Conservation (phyloP, 495 filamentous ascomycete genomes). For the Pyrenula aspistea region DNA sequence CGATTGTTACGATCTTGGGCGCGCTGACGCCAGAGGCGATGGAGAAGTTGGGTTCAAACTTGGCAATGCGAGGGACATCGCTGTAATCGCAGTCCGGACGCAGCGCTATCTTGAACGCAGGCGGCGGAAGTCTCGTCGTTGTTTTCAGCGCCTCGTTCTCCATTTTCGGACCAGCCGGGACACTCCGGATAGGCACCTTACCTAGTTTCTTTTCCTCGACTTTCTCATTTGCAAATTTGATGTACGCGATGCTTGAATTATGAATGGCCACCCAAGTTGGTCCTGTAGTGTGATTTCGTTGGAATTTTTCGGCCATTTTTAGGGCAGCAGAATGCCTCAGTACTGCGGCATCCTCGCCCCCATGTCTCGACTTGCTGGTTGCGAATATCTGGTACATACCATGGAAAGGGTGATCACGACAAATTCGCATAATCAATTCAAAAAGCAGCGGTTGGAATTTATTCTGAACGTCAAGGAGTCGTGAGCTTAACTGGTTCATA, state of each 20-base stretch:
- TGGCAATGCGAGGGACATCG: conserved; percentile 54
- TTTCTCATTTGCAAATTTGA: conserved; percentile 55
- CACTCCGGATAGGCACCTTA: conserved; percentile 48
- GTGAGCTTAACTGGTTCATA: conserved; percentile 93
- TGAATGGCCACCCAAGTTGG: conserved; percentile 54
- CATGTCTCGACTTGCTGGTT: conserved; percentile 50
- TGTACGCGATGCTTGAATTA: conserved; percentile 61
- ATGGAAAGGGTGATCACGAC: conserved; percentile 86
- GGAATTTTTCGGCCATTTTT: conserved; percentile 48
- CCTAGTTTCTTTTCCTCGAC: conserved; percentile 52
- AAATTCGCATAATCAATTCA: conserved; percentile 64
- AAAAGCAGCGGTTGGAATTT: conserved; percentile 67
- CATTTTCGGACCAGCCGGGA: conserved; percentile 40
- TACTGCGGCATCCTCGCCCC: conserved; percentile 59
- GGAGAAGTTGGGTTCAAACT: conserved; percentile 57
- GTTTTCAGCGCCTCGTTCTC: conserved; percentile 34
- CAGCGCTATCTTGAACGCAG: conserved; percentile 76
- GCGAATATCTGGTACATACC: conserved; percentile 93
- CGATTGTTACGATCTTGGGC: conserved; percentile 78
- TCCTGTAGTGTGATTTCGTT: conserved; percentile 28
- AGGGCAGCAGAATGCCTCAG: conserved; percentile 62
- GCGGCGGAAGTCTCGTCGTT: conserved; percentile 61
- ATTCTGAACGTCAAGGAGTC: conserved; percentile 55
- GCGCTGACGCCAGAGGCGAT: conserved; percentile 85
- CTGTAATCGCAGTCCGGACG: conserved; percentile 64